phyloP scores from a whole-genome alignment of 495 filamentous ascomycete species.

The Aspergillus biplanus region DNA sequence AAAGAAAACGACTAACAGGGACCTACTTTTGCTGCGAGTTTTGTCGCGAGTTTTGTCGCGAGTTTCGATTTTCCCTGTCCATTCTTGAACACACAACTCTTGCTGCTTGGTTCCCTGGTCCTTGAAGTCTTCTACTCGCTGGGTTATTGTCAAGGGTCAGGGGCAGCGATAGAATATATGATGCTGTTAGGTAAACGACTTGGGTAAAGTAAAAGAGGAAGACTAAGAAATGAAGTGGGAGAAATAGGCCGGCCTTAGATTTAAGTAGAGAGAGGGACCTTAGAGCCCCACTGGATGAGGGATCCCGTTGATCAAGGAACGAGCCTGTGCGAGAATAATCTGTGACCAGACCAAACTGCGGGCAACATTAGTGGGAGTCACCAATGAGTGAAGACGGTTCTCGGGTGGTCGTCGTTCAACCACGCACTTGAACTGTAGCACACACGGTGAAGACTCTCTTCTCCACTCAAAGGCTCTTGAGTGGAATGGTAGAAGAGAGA shows the following conservation, averaged over 20 bases:
- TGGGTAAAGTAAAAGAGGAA: not conserved
- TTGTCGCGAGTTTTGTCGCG: not conserved
- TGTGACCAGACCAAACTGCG: conserved; percentile 12
- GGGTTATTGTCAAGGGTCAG: not conserved
- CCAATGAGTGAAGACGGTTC: conserved; percentile 5
- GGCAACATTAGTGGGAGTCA: conserved; percentile 7
- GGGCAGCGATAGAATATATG: not conserved
- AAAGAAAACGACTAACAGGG: not conserved
- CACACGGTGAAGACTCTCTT: conserved; percentile 6
- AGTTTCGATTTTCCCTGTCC: conserved; percentile 6
- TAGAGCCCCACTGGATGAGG: conserved; percentile 9
- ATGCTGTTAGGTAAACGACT: not conserved
- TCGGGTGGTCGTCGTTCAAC: conserved; percentile 3
- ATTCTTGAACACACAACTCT: not conserved
- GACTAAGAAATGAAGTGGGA: not conserved
- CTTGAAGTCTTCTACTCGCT: not conserved
- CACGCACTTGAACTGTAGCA: not conserved
- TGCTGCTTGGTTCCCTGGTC: not conserved
- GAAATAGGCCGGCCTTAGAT: not conserved
- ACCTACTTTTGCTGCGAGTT: conserved; percentile 14
- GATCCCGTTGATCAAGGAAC: conserved; percentile 2
- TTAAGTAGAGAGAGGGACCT: conserved; percentile 1
- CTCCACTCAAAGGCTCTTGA: not conserved
- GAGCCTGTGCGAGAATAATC: conserved; percentile 11
- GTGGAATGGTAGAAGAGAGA: not conserved